phyloP scores from a whole-genome alignment of 2,329 filamentous ascomycete species.

The Torrubiella hemipterigena region DNA sequence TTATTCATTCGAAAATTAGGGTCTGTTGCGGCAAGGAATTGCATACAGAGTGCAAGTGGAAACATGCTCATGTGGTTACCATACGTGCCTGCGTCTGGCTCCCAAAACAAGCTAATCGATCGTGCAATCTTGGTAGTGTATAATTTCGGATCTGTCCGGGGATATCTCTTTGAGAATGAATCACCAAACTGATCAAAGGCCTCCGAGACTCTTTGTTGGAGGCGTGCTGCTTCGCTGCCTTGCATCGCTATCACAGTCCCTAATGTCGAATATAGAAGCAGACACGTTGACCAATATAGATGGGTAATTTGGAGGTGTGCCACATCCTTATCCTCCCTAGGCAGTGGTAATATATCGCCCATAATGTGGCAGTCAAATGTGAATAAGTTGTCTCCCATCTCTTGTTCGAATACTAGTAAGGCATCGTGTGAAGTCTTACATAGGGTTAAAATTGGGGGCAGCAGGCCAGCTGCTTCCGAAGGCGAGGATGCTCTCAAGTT shows the following conservation, averaged over 20 bases:
- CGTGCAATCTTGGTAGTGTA: conserved; percentile 9
- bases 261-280: conserved; percentile 4
- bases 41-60: conserved; percentile 7
- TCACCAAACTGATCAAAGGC: background rate
- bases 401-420: conserved; percentile 1
- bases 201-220: no score
- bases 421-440: background rate
- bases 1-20: conserved; percentile 6
- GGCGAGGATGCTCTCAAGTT: background rate
- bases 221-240: no score
- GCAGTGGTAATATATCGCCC: background rate
- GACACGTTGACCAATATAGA: conserved; percentile 1
- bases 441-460: background rate
- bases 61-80: conserved; percentile 6
- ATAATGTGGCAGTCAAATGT: conserved; percentile 1
- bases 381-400: conserved; percentile 1
- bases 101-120: conserved; percentile 7
- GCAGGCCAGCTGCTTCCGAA: background rate
- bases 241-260: no score
- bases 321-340: conserved; percentile 3
- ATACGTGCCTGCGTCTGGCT: conserved; percentile 6
- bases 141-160: conserved; percentile 3
- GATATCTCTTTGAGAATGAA: background rate
- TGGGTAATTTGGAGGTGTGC: conserved; percentile 1
- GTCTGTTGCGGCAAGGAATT: conserved; percentile 7